Conservation (phyloP, 306 rosid genomes). For the Castanopsis chinensis region DNA sequence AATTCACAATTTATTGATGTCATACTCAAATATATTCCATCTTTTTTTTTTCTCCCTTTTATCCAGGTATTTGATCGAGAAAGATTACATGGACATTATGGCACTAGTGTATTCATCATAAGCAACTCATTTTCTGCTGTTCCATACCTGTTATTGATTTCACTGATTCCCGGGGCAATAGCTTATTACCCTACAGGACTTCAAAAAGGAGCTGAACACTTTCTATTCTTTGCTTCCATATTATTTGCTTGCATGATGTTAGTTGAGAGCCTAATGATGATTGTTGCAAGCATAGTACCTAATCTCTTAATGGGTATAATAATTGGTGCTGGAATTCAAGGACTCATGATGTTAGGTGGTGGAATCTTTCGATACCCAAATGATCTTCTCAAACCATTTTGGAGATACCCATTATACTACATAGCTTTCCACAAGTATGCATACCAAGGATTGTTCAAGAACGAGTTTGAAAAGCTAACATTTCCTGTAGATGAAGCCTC, state of each 20-base stretch:
- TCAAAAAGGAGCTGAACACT: constrained; percentile 29
- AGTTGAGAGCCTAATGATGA: too few relatives aligned
- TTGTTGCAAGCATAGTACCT: background rate
- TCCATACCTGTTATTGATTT: too few relatives aligned
- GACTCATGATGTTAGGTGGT: constrained; percentile 37
- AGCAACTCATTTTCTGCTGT: too few relatives aligned
- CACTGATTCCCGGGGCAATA: constrained; percentile 22
- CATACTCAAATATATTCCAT: background rate
- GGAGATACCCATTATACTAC: constrained; percentile 47
- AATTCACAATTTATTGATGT: background rate
- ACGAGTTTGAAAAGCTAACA: constrained; percentile 41
- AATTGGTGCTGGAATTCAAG: constrained; percentile 47
- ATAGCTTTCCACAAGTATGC: constrained; percentile 50
- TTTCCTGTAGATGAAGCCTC: background rate
- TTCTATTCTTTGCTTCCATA: constrained; percentile 28
- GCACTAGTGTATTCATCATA: too few relatives aligned
- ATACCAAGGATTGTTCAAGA: constrained; percentile 51
- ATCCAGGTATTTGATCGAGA: constrained; percentile 36
- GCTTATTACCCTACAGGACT: constrained; percentile 47
- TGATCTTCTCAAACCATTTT: constrained; percentile 39
- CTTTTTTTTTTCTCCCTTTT: background rate
- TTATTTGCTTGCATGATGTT: constrained; percentile 36
- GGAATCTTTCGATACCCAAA: constrained; percentile 45
- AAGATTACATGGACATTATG: too few relatives aligned
- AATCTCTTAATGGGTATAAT: constrained; percentile 41